A percentile compares a stretch with the other conserved stretches of the same genome.
Evolutionary conservation across 345 rosid genomes (phyloP).

Genomic region (Ceriops zippeliana): DNA sequence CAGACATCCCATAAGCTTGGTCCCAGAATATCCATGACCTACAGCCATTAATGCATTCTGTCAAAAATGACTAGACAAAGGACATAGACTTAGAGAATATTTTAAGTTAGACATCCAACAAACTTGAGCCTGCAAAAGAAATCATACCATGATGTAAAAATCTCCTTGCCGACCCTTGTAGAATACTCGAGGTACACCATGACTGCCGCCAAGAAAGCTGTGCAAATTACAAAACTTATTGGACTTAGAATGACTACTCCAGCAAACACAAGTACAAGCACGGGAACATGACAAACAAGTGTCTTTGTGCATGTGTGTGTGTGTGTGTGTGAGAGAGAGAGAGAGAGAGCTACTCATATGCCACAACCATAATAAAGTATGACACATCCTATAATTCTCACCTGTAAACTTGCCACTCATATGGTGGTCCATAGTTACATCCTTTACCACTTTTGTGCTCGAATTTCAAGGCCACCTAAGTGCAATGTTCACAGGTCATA

Average conservation of each 20-base stretch:
- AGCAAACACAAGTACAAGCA: too few species aligned
- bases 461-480: slow-evolving; percentile 82
- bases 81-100: background rate
- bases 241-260: slow-evolving; percentile 2
- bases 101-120: background rate
- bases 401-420: slow-evolving; percentile 96
- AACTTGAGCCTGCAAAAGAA: background rate
- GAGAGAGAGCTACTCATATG: background rate
- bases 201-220: slow-evolving; percentile 44
- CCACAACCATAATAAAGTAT: slow-evolving; percentile 1
- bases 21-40: slow-evolving; percentile 95
- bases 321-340: too few species aligned
- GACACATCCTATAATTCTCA: slow-evolving; percentile 25
- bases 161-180: slow-evolving; percentile 87
- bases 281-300: too few species aligned
- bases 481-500: background rate
- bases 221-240: background rate
- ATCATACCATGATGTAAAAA: slow-evolving; percentile 70
- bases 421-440: slow-evolving; percentile 85
- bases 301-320: background rate
- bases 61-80: background rate
- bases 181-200: slow-evolving; percentile 82
- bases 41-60: slow-evolving; percentile 8
- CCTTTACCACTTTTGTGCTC: slow-evolving; percentile 88
- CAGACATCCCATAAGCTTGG: slow-evolving; percentile 96